phyloP scores from a whole-genome alignment of 805 yeast genomes.

The Debaryomyces hansenii region DNA sequence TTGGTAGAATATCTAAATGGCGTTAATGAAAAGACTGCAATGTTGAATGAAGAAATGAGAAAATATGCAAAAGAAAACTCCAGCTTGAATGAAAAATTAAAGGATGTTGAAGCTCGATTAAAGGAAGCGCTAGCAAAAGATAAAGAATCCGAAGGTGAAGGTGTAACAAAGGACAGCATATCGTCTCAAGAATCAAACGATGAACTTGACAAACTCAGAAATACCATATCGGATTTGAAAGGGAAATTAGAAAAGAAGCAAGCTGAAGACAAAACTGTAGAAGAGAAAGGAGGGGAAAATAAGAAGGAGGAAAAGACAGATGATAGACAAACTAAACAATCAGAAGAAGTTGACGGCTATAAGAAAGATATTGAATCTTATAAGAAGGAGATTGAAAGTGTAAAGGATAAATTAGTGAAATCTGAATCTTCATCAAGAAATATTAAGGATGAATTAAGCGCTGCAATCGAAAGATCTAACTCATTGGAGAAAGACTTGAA shows the following conservation, averaged over 20 bases:
- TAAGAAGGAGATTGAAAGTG: background rate
- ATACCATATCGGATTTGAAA: background rate
- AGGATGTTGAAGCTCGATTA: background rate
- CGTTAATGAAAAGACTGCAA: constrained; percentile 54
- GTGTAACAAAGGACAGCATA: background rate
- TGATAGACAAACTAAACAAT: background rate
- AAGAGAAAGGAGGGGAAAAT: background rate
- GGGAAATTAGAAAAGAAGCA: background rate
- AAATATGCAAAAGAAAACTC: constrained; percentile 36
- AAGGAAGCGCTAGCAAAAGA: constrained; percentile 1
- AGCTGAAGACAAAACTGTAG: background rate
- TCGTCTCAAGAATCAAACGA: background rate
- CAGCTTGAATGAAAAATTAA: constrained; percentile 11
- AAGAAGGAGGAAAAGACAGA: background rate
- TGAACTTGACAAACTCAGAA: background rate
- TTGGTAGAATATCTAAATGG: constrained; percentile 70
- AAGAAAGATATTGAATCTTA: background rate
- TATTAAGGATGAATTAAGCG: background rate
- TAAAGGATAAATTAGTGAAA: background rate
- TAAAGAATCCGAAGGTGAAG: background rate
- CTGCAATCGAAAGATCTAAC: constrained; percentile 1
- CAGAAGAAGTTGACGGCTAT: background rate
- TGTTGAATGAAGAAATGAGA: constrained; percentile 68
- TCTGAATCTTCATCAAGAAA: background rate
- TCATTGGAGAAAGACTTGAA: constrained; percentile 7